phyloP scores from a whole-genome alignment of 2,329 filamentous ascomycete genomes.

The Nemania bipapillata region DNA sequence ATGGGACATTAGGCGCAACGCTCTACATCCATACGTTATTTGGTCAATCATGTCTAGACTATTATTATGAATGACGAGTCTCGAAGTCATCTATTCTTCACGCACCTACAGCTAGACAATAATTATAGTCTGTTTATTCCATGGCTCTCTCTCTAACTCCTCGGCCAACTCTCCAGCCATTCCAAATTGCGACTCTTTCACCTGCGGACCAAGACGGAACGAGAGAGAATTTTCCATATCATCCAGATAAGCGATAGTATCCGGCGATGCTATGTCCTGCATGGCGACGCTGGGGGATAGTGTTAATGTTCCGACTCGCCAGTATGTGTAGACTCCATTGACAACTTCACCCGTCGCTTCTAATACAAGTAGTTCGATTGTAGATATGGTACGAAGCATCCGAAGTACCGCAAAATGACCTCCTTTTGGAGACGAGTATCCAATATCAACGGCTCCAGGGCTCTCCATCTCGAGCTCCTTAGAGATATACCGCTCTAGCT shows the following conservation, averaged over 20 bases:
- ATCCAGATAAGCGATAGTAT: background rate
- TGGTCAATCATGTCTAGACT: too few relatives aligned
- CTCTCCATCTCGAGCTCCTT: background rate
- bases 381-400: background rate
- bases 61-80: too few relatives aligned
- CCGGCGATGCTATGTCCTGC: background rate
- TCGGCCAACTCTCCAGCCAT: too few relatives aligned
- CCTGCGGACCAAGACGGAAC: too few relatives aligned
- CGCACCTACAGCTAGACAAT: too few relatives aligned
- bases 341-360: background rate
- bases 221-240: background rate
- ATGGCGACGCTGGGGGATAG: background rate
- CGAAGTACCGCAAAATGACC: background rate
- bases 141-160: too few relatives aligned
- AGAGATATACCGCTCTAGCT: background rate
- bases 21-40: too few relatives aligned
- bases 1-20: too few relatives aligned
- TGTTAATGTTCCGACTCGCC: slow-evolving; percentile 1
- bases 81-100: too few relatives aligned
- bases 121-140: too few relatives aligned
- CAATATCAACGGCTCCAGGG: background rate
- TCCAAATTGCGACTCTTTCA: too few relatives aligned
- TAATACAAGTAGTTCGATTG: background rate
- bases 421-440: background rate
- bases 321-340: background rate